Base-by-base conservation (phyloP, 2,329 filamentous ascomycete genomes). In the Penicillium sp. region DNA sequence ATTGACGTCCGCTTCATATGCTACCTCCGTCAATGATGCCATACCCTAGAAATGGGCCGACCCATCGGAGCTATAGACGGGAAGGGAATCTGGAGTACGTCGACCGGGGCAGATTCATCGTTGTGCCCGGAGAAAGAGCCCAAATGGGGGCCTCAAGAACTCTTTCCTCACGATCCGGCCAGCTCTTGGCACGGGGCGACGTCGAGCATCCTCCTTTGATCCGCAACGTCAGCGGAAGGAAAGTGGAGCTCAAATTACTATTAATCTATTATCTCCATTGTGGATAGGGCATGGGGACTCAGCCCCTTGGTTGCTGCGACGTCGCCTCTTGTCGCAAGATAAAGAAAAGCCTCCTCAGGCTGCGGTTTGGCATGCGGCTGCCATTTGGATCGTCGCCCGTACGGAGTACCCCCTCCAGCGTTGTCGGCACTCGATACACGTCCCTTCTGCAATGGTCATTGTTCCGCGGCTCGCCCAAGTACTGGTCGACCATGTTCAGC, bases 141-240 rank as follows among this genome's bases (percentile, higher is more conserved):
- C 51, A 21, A 53, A 53, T 53, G 51, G 31, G 51, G 51, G 29
- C 26, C 17, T 15, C 4, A 26, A 5, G 17, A 23, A 41, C 11
- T 11, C 26, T 35, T 41, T 8, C n/a, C 35, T 35, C 26, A 17
- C 41, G 26, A 21, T 13, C 54, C 29, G 45, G 31, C 44, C 45
- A 6, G 44, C 21, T 35, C 54, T 56, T 56, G 46, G 45, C 55
- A 5, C 13, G 31, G 55, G 55, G 55, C 55, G 55, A 57, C 55
- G 55, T 57, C 55, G 55, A 30, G 55, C 55, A 57, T 44, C 26
- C 6, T n/a, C 29, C 13, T 48, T 45, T 15, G 47, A 17, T 23
- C 31, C 29, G 41, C 29, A 17, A 51, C 15, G 52, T 47, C 26
- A 23, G 23, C 29, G 9, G 3, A 30, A 30, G 17, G 7, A 11